Conservation (phyloP, 2,329 filamentous ascomycete species). For the Albifimbria verrucaria region DNA sequence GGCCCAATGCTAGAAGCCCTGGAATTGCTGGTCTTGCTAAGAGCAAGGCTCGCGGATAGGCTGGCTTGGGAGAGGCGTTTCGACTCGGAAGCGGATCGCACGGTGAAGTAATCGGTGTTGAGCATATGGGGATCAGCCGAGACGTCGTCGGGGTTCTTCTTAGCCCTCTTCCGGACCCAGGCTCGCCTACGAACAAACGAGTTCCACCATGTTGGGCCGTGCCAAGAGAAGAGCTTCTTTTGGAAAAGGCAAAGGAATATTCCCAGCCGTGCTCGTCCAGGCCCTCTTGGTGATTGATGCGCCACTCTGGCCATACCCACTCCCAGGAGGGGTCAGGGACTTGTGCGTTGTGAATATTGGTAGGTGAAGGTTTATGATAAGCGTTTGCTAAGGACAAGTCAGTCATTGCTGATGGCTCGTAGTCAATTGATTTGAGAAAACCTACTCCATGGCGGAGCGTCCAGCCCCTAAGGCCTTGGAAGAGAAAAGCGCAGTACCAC, state of each 20-base stretch:
- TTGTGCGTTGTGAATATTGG: constrained; percentile 78
- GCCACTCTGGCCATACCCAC: constrained; percentile 73
- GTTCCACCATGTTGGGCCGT: constrained; percentile 87
- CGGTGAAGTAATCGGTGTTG: constrained; percentile 75
- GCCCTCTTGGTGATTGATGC: constrained; percentile 67
- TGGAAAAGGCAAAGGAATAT: constrained; percentile 85
- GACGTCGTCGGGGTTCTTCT: constrained; percentile 45
- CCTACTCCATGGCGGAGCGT: constrained; percentile 76
- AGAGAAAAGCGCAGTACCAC: constrained; percentile 87
- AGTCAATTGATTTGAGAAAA: background rate
- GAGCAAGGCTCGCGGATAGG: constrained; percentile 26
- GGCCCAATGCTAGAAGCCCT: constrained; percentile 31
- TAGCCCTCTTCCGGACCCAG: constrained; percentile 80
- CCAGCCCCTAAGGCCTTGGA: constrained; percentile 79
- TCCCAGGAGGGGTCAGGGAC: constrained; percentile 94
- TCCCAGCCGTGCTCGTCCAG: constrained; percentile 89
- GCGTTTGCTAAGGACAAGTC: constrained; percentile 50
- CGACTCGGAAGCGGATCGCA: constrained; percentile 53
- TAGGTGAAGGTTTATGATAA: constrained; percentile 57
- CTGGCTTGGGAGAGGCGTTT: constrained; percentile 27
- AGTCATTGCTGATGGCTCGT: constrained; percentile 2
- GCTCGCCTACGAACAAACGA: constrained; percentile 88
- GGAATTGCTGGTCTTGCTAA: constrained; percentile 30
- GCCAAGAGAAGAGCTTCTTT: constrained; percentile 73
- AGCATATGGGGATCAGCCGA: constrained; percentile 61